Base-by-base conservation (phyloP, 1,139 yeast species). In the Pneumocystis canis region DNA sequence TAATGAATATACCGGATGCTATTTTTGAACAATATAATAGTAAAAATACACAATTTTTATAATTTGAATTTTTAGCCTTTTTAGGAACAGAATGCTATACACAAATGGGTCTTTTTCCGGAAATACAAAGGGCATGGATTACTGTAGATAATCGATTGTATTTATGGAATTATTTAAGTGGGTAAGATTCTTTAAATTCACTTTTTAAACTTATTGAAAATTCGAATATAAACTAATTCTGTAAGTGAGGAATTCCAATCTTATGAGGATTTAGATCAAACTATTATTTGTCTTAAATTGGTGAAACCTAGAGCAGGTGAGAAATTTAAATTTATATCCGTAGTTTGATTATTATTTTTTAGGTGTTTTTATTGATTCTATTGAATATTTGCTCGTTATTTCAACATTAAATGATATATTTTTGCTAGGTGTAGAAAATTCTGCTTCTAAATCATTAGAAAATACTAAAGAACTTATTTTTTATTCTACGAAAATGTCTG, bases 121-220 rank as follows among this genome's bases (percentile, higher is more conserved):
- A 86, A 65, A 81, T 92, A 57, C 83, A 84, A 66, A 81, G 96
- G 66, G 84, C 92, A 7, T 92, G 97, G 97, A 81, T 90, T 60
- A 83, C 88, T 1, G 83, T 85, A 56, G 97, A 89, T 72, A 86
- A 86, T 70, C 84, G 85, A 70, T 78, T 94, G 69, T 82, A 87
- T 54, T 79, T 94, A 53, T 92, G 98, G 98, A 84, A 86, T 71
- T 85, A 82, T 71, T 77, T 76, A 66, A 82, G 83, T 61, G 77
- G 85, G 16, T 33, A 14, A 47, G 31, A 47, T 25, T 14, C 20
- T 2, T 47, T 5, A 47, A 47, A 47, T 7, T 16, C 30, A 11
- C 53, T 40, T 9, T 47, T 14, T 28, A 47, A 14, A 31, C 31
- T 30, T 11, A 18, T 60, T 37, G 11, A 7, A 3, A 2, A 35